phyloP scores from a whole-genome alignment of 495 filamentous ascomycete genomes.

The Glarea lozoyensis region DNA sequence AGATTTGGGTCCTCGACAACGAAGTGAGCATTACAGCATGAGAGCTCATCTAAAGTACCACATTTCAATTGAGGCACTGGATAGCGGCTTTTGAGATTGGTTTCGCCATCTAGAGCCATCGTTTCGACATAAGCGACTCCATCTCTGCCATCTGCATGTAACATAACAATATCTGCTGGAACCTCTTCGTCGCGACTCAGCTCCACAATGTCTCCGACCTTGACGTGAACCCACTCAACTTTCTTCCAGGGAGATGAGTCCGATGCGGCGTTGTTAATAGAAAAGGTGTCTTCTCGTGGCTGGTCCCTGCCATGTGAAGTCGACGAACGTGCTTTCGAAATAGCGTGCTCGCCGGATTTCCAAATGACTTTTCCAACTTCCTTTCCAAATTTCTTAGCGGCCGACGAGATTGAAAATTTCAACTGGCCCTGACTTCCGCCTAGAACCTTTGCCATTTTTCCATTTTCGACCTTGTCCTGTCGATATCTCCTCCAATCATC shows the following conservation, averaged over 20 bases:
- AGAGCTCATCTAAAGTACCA: slow-evolving; percentile 46
- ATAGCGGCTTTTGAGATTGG: slow-evolving; percentile 83
- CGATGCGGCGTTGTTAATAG: not conserved
- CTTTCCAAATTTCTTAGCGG: too few species aligned
- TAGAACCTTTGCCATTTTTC: slow-evolving; percentile 41
- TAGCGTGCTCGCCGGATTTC: too few species aligned
- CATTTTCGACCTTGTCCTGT: slow-evolving; percentile 83
- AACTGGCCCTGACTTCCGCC: too few species aligned
- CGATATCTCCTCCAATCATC: slow-evolving; percentile 80
- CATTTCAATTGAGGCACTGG: slow-evolving; percentile 59
- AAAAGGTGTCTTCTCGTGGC: too few species aligned
- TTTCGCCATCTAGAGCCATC: slow-evolving; percentile 92
- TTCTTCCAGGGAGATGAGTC: slow-evolving; percentile 43
- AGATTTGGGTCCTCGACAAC: slow-evolving; percentile 86
- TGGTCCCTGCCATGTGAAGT: too few species aligned
- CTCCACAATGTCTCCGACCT: slow-evolving; percentile 76
- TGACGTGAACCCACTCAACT: slow-evolving; percentile 68
- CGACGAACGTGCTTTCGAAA: too few species aligned
- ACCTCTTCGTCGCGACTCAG: slow-evolving; percentile 67
- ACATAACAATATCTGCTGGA: slow-evolving; percentile 74
- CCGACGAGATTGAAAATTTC: too few species aligned
- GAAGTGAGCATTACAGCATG: slow-evolving; percentile 41
- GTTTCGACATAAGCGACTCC: slow-evolving; percentile 84
- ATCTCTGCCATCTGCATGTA: slow-evolving; percentile 65
- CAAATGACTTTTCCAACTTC: too few species aligned